These are phyloP conservation scores for Colletotrichum gigasporum DNA, from an alignment of 2,329 filamentous ascomycete genomes.

Conservation along the genomic window DNA sequence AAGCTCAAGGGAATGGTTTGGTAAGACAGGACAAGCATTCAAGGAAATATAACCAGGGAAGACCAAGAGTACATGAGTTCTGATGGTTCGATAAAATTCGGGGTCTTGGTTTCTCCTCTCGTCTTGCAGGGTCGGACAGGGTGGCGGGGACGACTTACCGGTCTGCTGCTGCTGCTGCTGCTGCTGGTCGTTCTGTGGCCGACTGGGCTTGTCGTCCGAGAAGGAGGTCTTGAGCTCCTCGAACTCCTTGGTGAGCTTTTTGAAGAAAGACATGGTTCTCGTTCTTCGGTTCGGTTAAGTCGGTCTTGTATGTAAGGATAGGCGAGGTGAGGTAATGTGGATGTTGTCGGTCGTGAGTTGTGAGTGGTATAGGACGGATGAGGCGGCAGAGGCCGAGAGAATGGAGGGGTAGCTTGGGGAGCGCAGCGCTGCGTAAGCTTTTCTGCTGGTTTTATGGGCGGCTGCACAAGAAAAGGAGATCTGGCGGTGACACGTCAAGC, in stretches of 20 bases:
- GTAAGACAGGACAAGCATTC: not conserved
- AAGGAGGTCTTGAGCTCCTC: constrained; percentile 57
- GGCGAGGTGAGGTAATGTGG: constrained; percentile 13
- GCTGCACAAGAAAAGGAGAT: constrained; percentile 11
- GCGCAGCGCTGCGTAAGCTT: constrained; percentile 30
- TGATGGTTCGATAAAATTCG: not conserved
- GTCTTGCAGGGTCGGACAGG: not conserved
- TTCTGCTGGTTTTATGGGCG: constrained; percentile 21
- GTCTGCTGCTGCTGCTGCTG: constrained; percentile 34
- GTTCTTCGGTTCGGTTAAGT: constrained; percentile 17
- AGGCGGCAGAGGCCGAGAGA: constrained; percentile 34
- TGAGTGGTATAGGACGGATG: constrained; percentile 25
- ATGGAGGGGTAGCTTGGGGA: constrained; percentile 6
- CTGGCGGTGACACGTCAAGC: constrained; percentile 15
- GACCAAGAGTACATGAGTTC: not conserved
- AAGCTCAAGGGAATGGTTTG: not conserved
- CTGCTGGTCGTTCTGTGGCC: constrained; percentile 33
- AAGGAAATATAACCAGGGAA: not conserved
- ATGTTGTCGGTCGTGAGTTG: not conserved
- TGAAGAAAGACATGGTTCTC: constrained; percentile 53
- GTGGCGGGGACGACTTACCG: constrained; percentile 9
- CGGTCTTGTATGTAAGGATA: constrained; percentile 13
- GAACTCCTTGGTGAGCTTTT: constrained; percentile 52
- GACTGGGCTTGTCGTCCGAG: constrained; percentile 44
- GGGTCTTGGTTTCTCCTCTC: not conserved